Evolutionary conservation across 148 eudicot species (phyloP), one percentile per base, ranked within the genome.

Genomic region (Spergularia marina): DNA sequence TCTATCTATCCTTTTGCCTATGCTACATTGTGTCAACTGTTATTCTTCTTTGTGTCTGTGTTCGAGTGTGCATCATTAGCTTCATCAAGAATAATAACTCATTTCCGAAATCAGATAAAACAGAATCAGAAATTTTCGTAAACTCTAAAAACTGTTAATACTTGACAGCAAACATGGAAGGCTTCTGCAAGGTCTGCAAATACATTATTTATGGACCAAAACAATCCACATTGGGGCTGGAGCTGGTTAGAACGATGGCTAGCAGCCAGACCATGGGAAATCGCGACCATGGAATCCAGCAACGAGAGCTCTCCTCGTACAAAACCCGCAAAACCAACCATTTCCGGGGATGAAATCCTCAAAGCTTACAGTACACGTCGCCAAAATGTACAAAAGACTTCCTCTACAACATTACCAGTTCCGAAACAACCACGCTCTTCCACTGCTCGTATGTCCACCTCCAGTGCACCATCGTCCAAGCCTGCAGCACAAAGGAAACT

Each of bases 181-280:
- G 86, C 87, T 56, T 81, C 93, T 18, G 61, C 89, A 65, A 91
- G 84, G 85, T 78, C 96, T 9, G 72, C 85, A 2, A 82, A 80
- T 77, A 76, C 91, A 73, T 75, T 90, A 60, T 94, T 85, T 77
- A 85, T 89, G 91, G 98, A 91, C 78, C 90, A 88, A 2, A 92
- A 85, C 73, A 91, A 84, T 75, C 92, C 96, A 23, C 97, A 92
- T 56, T 92, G 94, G 96, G 98, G 97, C 16, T 94, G 98, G 98
- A 89, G 98, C 82, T 94, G 98, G 97, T 80, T 94, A 79, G 98
- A 94, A 61, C 77, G 98, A 49, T 94, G 93, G 90, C 84, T 90
- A 96, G 93, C 96, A 15, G 92, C 88, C 53, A 80, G 87, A 51
- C 92, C 94, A 20, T 89, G 91, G 90, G 98, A 94, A 82, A 61